A percentile compares a stretch with the other conserved stretches of the same genome.
These are phyloP conservation scores for Colletotrichum horii DNA, from an alignment of 2,329 filamentous ascomycete species.

Conservation along the genomic window DNA sequence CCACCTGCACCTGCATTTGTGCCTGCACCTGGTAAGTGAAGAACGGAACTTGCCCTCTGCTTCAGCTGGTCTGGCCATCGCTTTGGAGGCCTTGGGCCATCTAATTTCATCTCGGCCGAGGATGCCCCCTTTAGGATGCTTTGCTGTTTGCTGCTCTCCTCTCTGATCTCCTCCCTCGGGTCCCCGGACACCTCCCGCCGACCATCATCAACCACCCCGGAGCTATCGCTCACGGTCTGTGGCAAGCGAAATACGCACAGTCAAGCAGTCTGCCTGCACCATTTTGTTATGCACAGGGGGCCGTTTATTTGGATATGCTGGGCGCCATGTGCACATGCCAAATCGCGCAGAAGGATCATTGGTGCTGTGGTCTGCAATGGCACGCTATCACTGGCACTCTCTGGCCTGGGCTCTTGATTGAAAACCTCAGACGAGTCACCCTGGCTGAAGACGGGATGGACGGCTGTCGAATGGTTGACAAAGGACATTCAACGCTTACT, in stretches of 20 bases:
- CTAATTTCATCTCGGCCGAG: neutral
- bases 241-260: slow-evolving; percentile 1
- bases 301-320: neutral
- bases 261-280: neutral
- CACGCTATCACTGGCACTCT: neutral
- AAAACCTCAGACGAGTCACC: neutral
- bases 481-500: neutral
- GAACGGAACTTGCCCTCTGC: neutral
- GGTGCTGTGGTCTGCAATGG: neutral
- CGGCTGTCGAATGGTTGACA: neutral
- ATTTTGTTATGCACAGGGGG: neutral
- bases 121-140: neutral
- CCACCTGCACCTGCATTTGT: neutral
- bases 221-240: neutral
- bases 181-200: neutral
- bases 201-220: neutral
- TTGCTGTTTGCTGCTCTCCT: neutral
- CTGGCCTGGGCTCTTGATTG: neutral
- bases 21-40: neutral
- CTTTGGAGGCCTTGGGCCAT: neutral
- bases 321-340: slow-evolving; percentile 11
- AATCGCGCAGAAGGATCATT: neutral
- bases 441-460: neutral
- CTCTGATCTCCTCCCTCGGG: neutral
- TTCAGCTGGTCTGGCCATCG: neutral